phyloP scores from a whole-genome alignment of 495 filamentous ascomycete species.

The Geoglossum glabrum region DNA sequence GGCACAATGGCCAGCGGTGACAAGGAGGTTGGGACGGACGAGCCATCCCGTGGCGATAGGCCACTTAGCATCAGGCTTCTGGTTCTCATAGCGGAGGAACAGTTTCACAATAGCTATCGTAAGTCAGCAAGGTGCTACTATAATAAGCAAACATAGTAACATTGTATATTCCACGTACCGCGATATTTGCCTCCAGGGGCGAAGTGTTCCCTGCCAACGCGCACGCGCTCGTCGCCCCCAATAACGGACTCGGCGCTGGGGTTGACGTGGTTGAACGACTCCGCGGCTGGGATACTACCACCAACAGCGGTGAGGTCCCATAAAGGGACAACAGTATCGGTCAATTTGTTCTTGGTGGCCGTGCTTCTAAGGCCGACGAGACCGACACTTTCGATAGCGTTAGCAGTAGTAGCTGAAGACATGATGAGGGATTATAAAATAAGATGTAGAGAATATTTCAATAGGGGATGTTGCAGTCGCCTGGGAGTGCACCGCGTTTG shows the following conservation, averaged over 20 bases:
- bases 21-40: not conserved
- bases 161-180: not conserved
- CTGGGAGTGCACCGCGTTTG: no score
- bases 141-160: not conserved
- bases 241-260: conserved; percentile 2
- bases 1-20: not conserved
- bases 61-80: conserved; percentile 3
- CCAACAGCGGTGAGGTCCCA: conserved; percentile 2
- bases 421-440: no score
- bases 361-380: conserved; percentile 3
- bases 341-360: conserved; percentile 5
- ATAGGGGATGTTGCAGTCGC: no score
- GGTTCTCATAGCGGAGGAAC: conserved; percentile 4
- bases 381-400: not conserved
- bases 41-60: conserved; percentile 4
- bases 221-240: conserved; percentile 4
- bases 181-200: conserved; percentile 5
- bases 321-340: conserved; percentile 2
- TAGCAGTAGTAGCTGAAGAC: no score
- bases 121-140: no score
- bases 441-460: no score
- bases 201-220: conserved; percentile 1
- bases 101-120: conserved; percentile 4
- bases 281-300: not conserved
- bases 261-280: conserved; percentile 1